Evolutionary conservation across 345 rosid genomes (phyloP).

Genomic region (Nasturtium officinale): DNA sequence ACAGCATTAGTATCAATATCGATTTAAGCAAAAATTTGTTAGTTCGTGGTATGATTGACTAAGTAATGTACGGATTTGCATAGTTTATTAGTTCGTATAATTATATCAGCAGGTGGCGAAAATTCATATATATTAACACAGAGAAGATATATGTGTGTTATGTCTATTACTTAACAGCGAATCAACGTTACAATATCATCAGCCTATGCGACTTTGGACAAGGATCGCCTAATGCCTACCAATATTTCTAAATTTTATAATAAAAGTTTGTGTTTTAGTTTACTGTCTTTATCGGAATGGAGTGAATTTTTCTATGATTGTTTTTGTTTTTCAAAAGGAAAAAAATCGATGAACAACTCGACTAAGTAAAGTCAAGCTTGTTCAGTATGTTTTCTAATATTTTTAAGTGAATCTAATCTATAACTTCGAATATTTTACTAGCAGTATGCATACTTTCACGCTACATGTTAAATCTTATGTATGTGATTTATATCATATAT

Average conservation of each 20-base stretch:
- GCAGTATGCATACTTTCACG: conserved; percentile 2
- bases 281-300: conserved; percentile 23
- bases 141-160: conserved; percentile 1
- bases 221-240: conserved; percentile 34
- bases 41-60: neutral
- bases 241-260: conserved; percentile 35
- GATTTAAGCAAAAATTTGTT: neutral
- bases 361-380: conserved; percentile 40
- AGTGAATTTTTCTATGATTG: conserved; percentile 11
- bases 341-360: conserved; percentile 25
- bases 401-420: neutral
- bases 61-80: neutral
- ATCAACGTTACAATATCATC: conserved; percentile 16
- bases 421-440: neutral
- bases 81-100: neutral
- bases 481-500: neutral
- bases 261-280: conserved; percentile 36
- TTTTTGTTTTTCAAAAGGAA: neutral
- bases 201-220: conserved; percentile 35
- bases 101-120: neutral
- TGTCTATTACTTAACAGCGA: conserved; percentile 42
- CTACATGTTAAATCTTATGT: neutral
- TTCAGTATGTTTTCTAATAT: conserved; percentile 1
- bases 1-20: neutral
- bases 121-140: neutral